These are phyloP conservation scores for Sambucus nigra DNA, from an alignment of 129 eudicot species.

Conservation along the genomic window DNA sequence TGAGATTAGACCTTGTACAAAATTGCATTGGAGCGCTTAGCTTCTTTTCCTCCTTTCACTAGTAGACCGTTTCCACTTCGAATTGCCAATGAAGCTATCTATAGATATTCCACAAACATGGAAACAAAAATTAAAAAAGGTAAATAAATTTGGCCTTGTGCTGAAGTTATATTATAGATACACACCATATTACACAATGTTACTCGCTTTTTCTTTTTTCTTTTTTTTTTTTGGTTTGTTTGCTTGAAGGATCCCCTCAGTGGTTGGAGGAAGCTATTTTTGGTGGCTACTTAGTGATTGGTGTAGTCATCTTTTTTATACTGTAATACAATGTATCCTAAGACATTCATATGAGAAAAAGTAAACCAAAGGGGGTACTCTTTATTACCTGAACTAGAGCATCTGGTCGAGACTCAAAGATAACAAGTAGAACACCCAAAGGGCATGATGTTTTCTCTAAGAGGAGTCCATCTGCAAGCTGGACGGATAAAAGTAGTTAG, in stretches of 20 bases:
- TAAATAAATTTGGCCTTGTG: not conserved
- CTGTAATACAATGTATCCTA: too few species aligned
- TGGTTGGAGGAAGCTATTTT: too few species aligned
- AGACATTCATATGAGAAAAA: too few species aligned
- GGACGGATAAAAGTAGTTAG: conserved; percentile 11
- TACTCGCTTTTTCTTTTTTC: too few species aligned
- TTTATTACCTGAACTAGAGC: conserved; percentile 77
- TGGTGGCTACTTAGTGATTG: not conserved
- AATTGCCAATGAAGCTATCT: conserved; percentile 96
- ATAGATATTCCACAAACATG: not conserved
- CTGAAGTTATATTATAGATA: not conserved
- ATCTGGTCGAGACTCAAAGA: conserved; percentile 96
- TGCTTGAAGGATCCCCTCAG: too few species aligned
- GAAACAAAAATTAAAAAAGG: not conserved
- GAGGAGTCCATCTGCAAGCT: conserved; percentile 79
- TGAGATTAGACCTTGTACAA: conserved; percentile 60
- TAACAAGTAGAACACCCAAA: conserved; percentile 74
- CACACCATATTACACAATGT: not conserved
- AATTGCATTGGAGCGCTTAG: conserved; percentile 70
- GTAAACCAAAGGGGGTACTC: not conserved
- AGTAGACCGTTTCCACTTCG: conserved; percentile 88
- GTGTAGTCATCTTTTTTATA: not conserved
- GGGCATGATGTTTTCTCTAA: conserved; percentile 79
- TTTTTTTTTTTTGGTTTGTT: too few species aligned
- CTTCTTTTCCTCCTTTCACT: conserved; percentile 93